Evolutionary conservation across 2,329 filamentous ascomycete genomes (phyloP).

Genomic region (Fusarium nodosum): DNA sequence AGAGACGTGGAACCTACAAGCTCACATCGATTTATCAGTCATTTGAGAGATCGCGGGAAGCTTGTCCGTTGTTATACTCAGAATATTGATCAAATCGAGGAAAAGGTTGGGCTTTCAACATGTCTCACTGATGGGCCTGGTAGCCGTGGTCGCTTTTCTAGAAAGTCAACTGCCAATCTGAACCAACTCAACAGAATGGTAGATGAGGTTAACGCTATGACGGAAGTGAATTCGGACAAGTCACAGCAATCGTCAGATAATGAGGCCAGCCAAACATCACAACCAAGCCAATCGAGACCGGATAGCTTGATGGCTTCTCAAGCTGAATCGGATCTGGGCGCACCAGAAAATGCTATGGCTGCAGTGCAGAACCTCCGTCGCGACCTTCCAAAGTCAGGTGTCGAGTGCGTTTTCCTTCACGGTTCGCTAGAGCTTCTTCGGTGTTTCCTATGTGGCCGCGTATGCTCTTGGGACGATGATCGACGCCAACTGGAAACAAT

Average conservation of each 20-base stretch:
- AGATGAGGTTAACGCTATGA: constrained; percentile 50
- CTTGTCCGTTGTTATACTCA: constrained; percentile 81
- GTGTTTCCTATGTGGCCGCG: constrained; percentile 72
- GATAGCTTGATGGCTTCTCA: constrained; percentile 29
- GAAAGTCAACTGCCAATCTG: constrained; percentile 57
- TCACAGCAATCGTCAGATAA: constrained; percentile 38
- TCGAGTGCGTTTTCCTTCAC: constrained; percentile 78
- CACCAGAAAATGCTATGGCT: constrained; percentile 38
- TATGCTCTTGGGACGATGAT: constrained; percentile 71
- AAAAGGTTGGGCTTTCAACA: constrained; percentile 76
- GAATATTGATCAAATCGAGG: constrained; percentile 81
- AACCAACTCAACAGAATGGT: constrained; percentile 57
- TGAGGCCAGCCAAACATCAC: constrained; percentile 38
- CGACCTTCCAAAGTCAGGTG: constrained; percentile 58
- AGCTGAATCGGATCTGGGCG: constrained; percentile 42
- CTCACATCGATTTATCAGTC: constrained; percentile 77
- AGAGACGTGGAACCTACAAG: constrained; percentile 72
- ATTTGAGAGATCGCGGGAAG: constrained; percentile 75
- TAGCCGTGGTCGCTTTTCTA: constrained; percentile 70
- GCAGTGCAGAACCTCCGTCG: constrained; percentile 43
- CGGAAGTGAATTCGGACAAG: constrained; percentile 45
- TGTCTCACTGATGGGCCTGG: constrained; percentile 73
- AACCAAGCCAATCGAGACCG: constrained; percentile 31
- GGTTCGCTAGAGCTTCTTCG: constrained; percentile 75
- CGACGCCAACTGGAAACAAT: constrained; percentile 69